Percentiles rank a stretch among this genome's conserved stretches.
Evolutionary conservation across 805 yeast species (phyloP).

Genomic region (Alloascoidea africana): DNA sequence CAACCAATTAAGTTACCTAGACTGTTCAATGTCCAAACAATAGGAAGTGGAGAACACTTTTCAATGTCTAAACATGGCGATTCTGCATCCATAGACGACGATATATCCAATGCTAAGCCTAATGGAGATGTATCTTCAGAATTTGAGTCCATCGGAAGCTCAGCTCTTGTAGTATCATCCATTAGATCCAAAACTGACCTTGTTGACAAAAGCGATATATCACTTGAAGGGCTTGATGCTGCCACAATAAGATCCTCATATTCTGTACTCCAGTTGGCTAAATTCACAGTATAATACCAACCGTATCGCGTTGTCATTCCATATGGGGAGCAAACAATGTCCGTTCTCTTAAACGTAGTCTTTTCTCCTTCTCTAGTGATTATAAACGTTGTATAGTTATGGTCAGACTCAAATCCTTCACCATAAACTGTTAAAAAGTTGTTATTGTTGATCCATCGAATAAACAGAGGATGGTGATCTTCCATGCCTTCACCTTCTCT

Average conservation of each 20-base stretch:
- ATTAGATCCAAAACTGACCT: slow-evolving; percentile 26
- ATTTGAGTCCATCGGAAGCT: slow-evolving; percentile 53
- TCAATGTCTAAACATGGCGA: slow-evolving; percentile 49
- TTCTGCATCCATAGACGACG: slow-evolving; percentile 24
- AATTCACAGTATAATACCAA: slow-evolving; percentile 11
- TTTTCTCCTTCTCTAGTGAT: neutral
- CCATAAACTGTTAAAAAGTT: slow-evolving; percentile 2
- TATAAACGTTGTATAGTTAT: neutral
- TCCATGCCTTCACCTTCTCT: too few species aligned
- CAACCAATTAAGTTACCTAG: slow-evolving; percentile 49
- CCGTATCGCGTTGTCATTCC: slow-evolving; percentile 11
- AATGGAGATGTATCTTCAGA: slow-evolving; percentile 58
- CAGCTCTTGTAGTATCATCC: slow-evolving; percentile 62
- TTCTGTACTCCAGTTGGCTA: slow-evolving; percentile 11
- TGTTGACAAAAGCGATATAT: slow-evolving; percentile 31
- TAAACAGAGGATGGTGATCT: too few species aligned
- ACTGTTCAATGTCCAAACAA: slow-evolving; percentile 45
- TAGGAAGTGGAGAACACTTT: slow-evolving; percentile 45
- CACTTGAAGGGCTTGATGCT: slow-evolving; percentile 53
- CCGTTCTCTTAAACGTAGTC: neutral
- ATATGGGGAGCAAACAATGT: slow-evolving; percentile 15
- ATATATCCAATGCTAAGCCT: slow-evolving; percentile 52
- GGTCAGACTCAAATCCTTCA: neutral
- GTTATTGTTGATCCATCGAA: too few species aligned
- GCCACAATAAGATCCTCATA: slow-evolving; percentile 22